Evolutionary conservation across 2,329 filamentous ascomycete species (phyloP).

Genomic region (Cadophora sp.): DNA sequence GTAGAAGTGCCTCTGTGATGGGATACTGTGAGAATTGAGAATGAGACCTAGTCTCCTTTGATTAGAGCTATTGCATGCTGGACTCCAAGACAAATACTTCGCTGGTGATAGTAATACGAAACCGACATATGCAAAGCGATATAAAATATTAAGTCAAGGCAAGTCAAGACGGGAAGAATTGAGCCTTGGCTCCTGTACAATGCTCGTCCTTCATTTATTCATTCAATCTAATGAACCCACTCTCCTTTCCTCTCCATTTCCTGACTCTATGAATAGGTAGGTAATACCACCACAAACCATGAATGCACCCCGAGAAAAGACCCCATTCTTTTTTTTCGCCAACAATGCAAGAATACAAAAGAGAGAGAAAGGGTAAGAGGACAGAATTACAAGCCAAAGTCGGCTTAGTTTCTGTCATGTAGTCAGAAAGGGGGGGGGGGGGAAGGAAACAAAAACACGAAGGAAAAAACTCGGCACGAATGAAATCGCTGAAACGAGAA

Average conservation of each 20-base stretch:
- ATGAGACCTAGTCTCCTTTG: too few species aligned
- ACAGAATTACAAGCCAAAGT: not conserved
- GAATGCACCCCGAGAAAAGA: not conserved
- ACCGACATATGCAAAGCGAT: too few species aligned
- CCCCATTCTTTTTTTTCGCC: not conserved
- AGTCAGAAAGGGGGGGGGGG: not conserved
- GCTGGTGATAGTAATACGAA: too few species aligned
- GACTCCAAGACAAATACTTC: too few species aligned
- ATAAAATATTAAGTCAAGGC: not conserved
- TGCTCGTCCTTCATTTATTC: not conserved
- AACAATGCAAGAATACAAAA: not conserved
- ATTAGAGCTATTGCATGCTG: too few species aligned
- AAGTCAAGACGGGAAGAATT: not conserved
- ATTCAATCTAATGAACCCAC: slow-evolving; percentile 16
- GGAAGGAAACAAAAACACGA: not conserved
- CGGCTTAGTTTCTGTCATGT: not conserved
- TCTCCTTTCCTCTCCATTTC: not conserved
- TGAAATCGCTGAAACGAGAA: not conserved
- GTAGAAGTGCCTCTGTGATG: too few species aligned
- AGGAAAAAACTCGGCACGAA: too few species aligned
- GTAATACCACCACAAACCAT: not conserved
- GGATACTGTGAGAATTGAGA: too few species aligned
- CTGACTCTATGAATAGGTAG: not conserved
- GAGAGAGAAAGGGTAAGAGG: not conserved
- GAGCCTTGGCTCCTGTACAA: not conserved